Conservation (phyloP, 2,329 filamentous ascomycete genomes). For the Catunica adiposa region DNA sequence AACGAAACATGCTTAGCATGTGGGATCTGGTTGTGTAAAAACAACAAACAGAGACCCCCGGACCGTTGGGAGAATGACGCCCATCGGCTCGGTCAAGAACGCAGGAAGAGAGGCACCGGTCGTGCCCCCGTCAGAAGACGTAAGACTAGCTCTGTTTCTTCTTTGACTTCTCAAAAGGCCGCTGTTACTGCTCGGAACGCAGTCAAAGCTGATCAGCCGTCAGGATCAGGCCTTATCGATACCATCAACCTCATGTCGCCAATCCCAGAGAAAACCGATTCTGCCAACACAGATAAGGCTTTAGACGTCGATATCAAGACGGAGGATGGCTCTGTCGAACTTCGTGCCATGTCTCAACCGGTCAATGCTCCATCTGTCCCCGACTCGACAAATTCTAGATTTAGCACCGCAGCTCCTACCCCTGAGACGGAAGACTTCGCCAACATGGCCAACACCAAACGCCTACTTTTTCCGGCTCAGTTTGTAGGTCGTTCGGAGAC, state of each 20-base stretch:
- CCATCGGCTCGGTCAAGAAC: conserved; percentile 34
- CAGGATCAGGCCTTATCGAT: conserved; percentile 36
- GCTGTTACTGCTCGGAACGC: conserved; percentile 22
- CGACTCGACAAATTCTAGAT: not conserved
- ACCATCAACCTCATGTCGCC: conserved; percentile 23
- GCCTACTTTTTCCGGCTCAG: conserved; percentile 53
- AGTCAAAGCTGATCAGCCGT: conserved; percentile 35
- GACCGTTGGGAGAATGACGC: conserved; percentile 64
- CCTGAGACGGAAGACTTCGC: conserved; percentile 10
- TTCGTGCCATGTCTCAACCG: conserved; percentile 1
- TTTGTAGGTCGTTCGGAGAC: conserved; percentile 38
- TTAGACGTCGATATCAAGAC: not conserved
- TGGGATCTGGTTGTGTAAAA: conserved; percentile 86
- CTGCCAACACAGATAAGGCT: not conserved
- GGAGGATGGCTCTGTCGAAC: not conserved
- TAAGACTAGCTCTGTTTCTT: conserved; percentile 26
- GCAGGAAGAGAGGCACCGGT: conserved; percentile 31
- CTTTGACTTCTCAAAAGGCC: conserved; percentile 20
- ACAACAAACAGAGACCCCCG: conserved; percentile 64
- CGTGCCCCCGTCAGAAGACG: conserved; percentile 28
- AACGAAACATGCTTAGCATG: conserved; percentile 41
- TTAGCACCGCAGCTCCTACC: conserved; percentile 4
- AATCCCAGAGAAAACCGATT: conserved; percentile 9
- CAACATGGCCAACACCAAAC: conserved; percentile 41
- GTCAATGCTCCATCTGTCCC: conserved; percentile 15